Evolutionary conservation across 176 grass and related monocot species (phyloP), one percentile per base, ranked within the genome.

Genomic region (Aechmea fasciata): DNA sequence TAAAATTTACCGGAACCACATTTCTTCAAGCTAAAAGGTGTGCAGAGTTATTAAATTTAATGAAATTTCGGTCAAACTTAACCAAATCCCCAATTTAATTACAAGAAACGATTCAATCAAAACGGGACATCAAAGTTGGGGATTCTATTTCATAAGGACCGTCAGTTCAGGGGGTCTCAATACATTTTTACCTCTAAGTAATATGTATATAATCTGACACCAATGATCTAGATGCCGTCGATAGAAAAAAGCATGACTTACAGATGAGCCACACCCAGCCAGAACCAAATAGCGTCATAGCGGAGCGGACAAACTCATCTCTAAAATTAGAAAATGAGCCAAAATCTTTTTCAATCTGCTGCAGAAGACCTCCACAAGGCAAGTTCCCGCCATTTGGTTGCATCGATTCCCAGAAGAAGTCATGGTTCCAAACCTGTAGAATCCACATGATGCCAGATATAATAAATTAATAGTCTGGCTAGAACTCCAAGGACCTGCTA

Each of bases 351-450:
- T 97, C 86, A 50, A 97, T 97, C 73, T 97, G 89, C 79, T 83
- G 73, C 25, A 90, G 73, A 3, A 97, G 49, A 11, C 86, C 89
- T 33, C 79, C 86, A 64, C 15, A 61, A 10, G 94, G 94, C 41
- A 55, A 71, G 8, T 76, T 85, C 18, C 94, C 94, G 14, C 94
- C 94, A 47, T 87, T 54, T 78, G 86, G 86, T 78, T 92, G 86
- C 88, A 97, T 97, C 24, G 94, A 92, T 66, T 97, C 94, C 94
- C 89, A 92, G 61, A 92, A 97, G 63, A 92, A 92, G 66, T 92
- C 82, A 68, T 97, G 94, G 82, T 87, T 97, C 88, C 89, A 97
- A 5, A 97, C 71, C 94, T 92, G 69, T 33, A 70, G 49, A 69
- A 53, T 48, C 7, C 55, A 61, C 55, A 22, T 61, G 9, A 10